These are phyloP conservation scores for Monilinia fructigena DNA, from an alignment of 2,329 filamentous ascomycete genomes.

Conservation along the genomic window DNA sequence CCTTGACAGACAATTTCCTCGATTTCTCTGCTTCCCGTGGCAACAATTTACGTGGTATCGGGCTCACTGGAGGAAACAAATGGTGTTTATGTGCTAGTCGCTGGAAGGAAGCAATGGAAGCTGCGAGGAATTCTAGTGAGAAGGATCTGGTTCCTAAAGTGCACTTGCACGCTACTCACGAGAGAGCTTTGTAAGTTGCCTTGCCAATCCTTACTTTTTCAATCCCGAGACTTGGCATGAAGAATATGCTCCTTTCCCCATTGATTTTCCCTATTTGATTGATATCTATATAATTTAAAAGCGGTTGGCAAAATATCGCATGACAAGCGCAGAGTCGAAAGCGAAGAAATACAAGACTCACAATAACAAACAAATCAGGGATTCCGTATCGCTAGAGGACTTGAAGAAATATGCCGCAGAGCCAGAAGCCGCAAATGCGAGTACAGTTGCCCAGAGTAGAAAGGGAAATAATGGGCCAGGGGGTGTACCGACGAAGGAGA, in stretches of 20 bases:
- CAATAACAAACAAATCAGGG: slow-evolving; percentile 6
- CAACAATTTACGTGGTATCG: slow-evolving; percentile 56
- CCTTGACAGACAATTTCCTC: slow-evolving; percentile 60
- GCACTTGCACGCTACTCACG: slow-evolving; percentile 42
- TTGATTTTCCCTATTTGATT: too few relatives aligned
- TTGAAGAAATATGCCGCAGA: slow-evolving; percentile 40
- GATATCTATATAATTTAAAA: neutral
- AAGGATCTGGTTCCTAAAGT: slow-evolving; percentile 38
- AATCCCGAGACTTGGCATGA: too few relatives aligned
- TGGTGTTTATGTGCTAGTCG: slow-evolving; percentile 62
- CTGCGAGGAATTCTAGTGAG: slow-evolving; percentile 22
- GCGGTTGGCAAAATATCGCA: neutral
- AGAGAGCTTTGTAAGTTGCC: slow-evolving; percentile 39
- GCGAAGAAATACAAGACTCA: neutral
- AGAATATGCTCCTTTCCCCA: too few relatives aligned
- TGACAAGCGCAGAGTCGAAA: neutral
- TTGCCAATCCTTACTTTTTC: neutral
- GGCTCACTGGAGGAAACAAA: slow-evolving; percentile 57
- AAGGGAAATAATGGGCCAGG: slow-evolving; percentile 26
- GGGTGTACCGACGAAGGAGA: slow-evolving; percentile 28
- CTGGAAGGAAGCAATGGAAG: slow-evolving; percentile 54
- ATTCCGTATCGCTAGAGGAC: slow-evolving; percentile 37
- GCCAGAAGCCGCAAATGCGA: slow-evolving; percentile 30
- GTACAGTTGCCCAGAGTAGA: slow-evolving; percentile 28
- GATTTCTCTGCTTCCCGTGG: slow-evolving; percentile 58